A percentile compares a stretch with the other conserved stretches of the same genome.
These are phyloP conservation scores for Plasmodiophora brassicae DNA, from an alignment of 208 protist species.

Conservation along the genomic window DNA sequence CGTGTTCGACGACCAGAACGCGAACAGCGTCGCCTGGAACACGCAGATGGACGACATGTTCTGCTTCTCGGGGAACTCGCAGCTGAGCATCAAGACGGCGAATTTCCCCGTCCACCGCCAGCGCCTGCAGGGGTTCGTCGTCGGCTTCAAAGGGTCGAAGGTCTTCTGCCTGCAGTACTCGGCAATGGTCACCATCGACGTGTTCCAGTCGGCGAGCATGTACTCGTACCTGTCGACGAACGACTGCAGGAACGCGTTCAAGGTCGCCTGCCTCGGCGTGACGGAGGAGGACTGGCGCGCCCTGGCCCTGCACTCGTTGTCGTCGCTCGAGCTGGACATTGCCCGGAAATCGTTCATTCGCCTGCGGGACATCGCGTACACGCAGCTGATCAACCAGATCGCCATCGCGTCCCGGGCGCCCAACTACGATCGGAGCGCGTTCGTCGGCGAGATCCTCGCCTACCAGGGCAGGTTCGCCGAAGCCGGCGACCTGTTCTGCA, in stretches of 20 bases:
- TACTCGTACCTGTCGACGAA: neutral
- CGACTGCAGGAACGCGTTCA: slow-evolving; percentile 7
- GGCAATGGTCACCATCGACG: slow-evolving; percentile 78
- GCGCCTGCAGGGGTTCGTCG: slow-evolving; percentile 79
- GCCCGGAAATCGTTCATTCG: slow-evolving; percentile 81
- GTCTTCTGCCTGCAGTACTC: slow-evolving; percentile 81
- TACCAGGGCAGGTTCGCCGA: slow-evolving; percentile 25
- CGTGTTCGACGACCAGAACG: slow-evolving; percentile 77
- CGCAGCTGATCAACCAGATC: slow-evolving; percentile 79
- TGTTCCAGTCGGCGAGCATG: slow-evolving; percentile 71
- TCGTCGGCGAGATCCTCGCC: neutral
- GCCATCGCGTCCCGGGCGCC: slow-evolving; percentile 22
- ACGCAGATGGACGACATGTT: slow-evolving; percentile 86
- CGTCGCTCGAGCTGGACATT: slow-evolving; percentile 75
- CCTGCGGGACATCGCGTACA: slow-evolving; percentile 77
- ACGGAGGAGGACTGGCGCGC: slow-evolving; percentile 81
- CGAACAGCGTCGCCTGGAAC: slow-evolving; percentile 84
- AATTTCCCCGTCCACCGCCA: slow-evolving; percentile 82
- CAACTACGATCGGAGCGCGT: slow-evolving; percentile 44
- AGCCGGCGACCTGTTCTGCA: neutral
- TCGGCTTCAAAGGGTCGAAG: slow-evolving; percentile 86
- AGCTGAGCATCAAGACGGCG: slow-evolving; percentile 83
- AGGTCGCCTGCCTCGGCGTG: slow-evolving; percentile 81
- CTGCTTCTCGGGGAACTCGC: slow-evolving; percentile 75
- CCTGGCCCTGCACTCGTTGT: slow-evolving; percentile 80